phyloP scores from a whole-genome alignment of 257 asterid genomes.

The Buddleja alternifolia region DNA sequence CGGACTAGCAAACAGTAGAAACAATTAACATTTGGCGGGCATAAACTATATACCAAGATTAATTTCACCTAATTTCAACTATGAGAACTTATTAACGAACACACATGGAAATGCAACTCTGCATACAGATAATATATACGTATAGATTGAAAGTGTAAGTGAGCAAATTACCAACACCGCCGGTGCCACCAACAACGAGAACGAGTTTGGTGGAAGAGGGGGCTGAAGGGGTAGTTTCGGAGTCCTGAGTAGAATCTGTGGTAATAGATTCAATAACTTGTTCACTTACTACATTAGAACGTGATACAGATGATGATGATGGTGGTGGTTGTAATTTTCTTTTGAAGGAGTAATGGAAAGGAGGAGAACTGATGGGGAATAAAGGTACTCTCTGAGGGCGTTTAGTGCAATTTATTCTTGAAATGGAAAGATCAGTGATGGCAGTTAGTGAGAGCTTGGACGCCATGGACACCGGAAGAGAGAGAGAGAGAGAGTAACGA shows the following conservation, averaged over 20 bases:
- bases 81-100: not conserved
- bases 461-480: conserved; percentile 52
- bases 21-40: not conserved
- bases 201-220: conserved; percentile 70
- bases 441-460: conserved; percentile 47
- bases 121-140: too few relatives aligned
- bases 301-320: conserved; percentile 30
- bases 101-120: not conserved
- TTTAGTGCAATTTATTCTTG: conserved; percentile 18
- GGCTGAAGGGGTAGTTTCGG: conserved; percentile 20
- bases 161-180: conserved; percentile 81
- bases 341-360: conserved; percentile 21
- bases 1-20: not conserved
- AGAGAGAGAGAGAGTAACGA: not conserved
- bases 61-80: not conserved
- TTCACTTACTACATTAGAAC: conserved; percentile 40
- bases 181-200: conserved; percentile 93
- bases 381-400: conserved; percentile 27
- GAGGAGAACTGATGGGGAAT: conserved; percentile 32
- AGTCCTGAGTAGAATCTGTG: conserved; percentile 38
- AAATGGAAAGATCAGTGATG: conserved; percentile 39
- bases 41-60: not conserved
- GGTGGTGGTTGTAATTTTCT: conserved; percentile 24
- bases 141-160: not conserved
- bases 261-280: conserved; percentile 32